Evolutionary conservation across 106 monocot species (phyloP), one percentile per base, ranked within the genome.

Genomic region (Acorus gramineus): DNA sequence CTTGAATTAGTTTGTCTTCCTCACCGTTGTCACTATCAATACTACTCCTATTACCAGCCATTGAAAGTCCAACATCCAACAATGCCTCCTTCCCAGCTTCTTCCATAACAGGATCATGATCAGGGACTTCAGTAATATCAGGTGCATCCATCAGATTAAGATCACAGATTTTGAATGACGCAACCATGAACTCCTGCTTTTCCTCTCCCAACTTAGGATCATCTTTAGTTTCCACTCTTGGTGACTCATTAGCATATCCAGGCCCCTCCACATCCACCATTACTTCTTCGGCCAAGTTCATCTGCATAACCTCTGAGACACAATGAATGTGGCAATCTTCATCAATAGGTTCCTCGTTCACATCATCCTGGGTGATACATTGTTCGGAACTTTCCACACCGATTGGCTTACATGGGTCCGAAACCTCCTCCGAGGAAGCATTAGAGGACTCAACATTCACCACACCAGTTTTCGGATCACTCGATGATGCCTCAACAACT

Each of bases 131-230:
- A 64, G 66, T 64, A 42, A 76, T 66, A 59, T 84, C 86, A 68
- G 78, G 78, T 55, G 73, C 57, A 64, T 65, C 83, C 52, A 69
- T 72, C 56, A 91, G 83, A 61, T 91, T 86, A 46, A 86, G 90
- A 66, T 91, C 90, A 51, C 74, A 78, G 43, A 77, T 81, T 62
- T 76, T 80, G 56, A 81, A 78, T 12, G 83, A 71, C 14, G 62
- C 61, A 42, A 68, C 10, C 13, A 56, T 47, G 57, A 74, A 49
- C 28, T 28, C 28, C 7, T 70, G 72, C 55, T 73, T 83, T 56
- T 76, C 78, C 48, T 81, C 74, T 80, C 82, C 75, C 42, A 78
- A 12, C 7, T 56, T 66, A 6, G 60, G 64, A 55, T 46, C 5
- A 54, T 77, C 42, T 46, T 74, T 79, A 6, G 56, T 49, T 68